Base-by-base conservation (phyloP, 176 grass and related monocot genomes). In the Carex kokanica region DNA sequence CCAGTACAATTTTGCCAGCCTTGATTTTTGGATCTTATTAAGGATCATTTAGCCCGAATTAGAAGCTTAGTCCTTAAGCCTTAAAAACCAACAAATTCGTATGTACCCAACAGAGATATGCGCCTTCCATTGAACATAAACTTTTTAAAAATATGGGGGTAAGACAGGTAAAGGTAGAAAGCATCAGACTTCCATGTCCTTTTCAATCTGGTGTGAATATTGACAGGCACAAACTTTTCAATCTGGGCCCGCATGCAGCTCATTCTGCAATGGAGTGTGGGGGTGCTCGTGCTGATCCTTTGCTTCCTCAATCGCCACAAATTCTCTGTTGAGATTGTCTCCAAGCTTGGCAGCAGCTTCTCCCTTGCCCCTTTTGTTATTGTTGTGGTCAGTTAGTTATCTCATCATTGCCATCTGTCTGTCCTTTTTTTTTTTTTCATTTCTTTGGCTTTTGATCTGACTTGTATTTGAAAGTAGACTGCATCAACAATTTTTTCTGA, bases 301-400 rank as follows among this genome's bases (percentile, higher is more conserved):
- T 99, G 93, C 84, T 92, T 99, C 80, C 80, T 93, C 63, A 88
- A 95, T 55, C 84, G 89, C 78, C 88, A 88, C 83, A 86, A 88
- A 56, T 95, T 93, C 81, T 95, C 93, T 64, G 84, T 58, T 29
- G 90, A 99, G 61, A 93, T 99, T 34, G 86, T 88, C 40, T 89
- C 88, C 81, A 99, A 99, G 86, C 86, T 99, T 64, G 96, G 96
- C 85, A 99, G 96, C 70, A 99, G 96, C 83, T 95, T 99, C 85
- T 99, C 96, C 36, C 84, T 92, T 10, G 86, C 89, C 64, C 93
- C 89, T 68, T 99, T 99, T 84, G 71, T 99, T 78, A 86, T 95
- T 90, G 96, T 99, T 17, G 92, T 99, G 92, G 94, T 97, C 85
- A 92, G 94, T 88, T 40, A 69, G 12, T 38, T 86, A 7, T 6